Conservation (phyloP, 1,284 basidiomycete genomes). For the Malassezia obtusa region DNA sequence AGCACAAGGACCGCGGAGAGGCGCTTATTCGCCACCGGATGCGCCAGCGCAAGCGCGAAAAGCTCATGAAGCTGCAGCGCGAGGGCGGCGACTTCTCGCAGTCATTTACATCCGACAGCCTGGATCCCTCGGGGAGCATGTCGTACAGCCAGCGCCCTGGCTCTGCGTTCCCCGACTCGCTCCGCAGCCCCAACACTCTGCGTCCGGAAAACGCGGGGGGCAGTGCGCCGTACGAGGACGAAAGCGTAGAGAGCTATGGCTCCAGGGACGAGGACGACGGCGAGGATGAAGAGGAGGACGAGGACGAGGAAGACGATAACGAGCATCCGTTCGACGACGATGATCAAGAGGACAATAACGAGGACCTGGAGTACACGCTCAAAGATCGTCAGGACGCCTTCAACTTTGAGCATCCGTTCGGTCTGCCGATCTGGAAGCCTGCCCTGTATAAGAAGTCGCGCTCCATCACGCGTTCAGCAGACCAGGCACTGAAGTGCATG, state of each 20-base stretch:
- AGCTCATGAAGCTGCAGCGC: conserved; percentile 34
- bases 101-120: conserved; percentile 1
- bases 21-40: conserved; percentile 54
- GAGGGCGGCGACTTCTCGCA: conserved; percentile 24
- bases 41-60: conserved; percentile 50
- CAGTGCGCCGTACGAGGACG: not conserved
- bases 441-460: conserved; percentile 97
- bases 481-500: conserved; percentile 79
- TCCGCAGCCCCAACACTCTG: too few species aligned
- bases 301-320: not conserved
- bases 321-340: conserved; percentile 17
- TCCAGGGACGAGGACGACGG: too few species aligned
- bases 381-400: conserved; percentile 91
- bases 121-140: too few species aligned
- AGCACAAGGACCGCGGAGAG: conserved; percentile 53
- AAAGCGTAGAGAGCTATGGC: too few species aligned
- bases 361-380: conserved; percentile 75
- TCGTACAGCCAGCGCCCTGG: not conserved
- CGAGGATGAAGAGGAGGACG: not conserved
- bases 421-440: conserved; percentile 98
- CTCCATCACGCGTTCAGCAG: conserved; percentile 89
- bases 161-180: too few species aligned
- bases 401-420: conserved; percentile 98
- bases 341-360: conserved; percentile 21
- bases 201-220: not conserved